A percentile compares a stretch with the other conserved stretches of the same genome.
These are phyloP conservation scores for Ajuga chamaepitys DNA, from an alignment of 257 asterid genomes.

Conservation along the genomic window DNA sequence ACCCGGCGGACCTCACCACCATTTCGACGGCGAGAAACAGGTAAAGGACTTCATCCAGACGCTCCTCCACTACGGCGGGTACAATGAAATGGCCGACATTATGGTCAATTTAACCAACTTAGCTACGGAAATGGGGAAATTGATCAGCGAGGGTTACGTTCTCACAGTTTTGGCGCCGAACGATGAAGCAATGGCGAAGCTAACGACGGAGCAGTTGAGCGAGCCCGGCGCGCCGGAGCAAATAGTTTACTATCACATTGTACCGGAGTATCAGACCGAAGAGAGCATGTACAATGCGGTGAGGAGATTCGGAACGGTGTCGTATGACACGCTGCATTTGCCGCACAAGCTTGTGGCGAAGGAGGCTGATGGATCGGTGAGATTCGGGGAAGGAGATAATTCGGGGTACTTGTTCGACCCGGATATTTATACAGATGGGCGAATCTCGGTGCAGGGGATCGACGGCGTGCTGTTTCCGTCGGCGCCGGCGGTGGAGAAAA, in stretches of 20 bases:
- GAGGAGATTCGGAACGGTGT: conserved; percentile 77
- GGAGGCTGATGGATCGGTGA: conserved; percentile 93
- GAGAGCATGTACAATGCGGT: conserved; percentile 96
- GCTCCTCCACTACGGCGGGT: conserved; percentile 82
- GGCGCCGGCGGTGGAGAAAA: conserved; percentile 31
- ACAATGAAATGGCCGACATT: conserved; percentile 88
- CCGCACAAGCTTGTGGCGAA: conserved; percentile 86
- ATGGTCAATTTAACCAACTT: conserved; percentile 73
- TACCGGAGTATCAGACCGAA: conserved; percentile 93
- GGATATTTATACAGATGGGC: conserved; percentile 89
- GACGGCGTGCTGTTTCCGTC: conserved; percentile 76
- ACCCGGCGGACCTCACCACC: conserved; percentile 88
- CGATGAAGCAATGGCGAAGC: conserved; percentile 95
- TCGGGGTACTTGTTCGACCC: conserved; percentile 89
- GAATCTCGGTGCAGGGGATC: conserved; percentile 96
- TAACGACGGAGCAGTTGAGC: conserved; percentile 71
- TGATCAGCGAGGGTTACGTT: conserved; percentile 82
- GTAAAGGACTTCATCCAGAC: conserved; percentile 93
- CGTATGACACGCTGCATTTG: conserved; percentile 67
- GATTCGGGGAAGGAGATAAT: conserved; percentile 68
- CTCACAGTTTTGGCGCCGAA: conserved; percentile 83
- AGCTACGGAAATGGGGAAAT: conserved; percentile 86
- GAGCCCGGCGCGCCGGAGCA: conserved; percentile 98
- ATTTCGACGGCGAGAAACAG: conserved; percentile 89
- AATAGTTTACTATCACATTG: conserved; percentile 73